phyloP scores from a whole-genome alignment of 2,329 filamentous ascomycete genomes.

The Xylaria sp. region DNA sequence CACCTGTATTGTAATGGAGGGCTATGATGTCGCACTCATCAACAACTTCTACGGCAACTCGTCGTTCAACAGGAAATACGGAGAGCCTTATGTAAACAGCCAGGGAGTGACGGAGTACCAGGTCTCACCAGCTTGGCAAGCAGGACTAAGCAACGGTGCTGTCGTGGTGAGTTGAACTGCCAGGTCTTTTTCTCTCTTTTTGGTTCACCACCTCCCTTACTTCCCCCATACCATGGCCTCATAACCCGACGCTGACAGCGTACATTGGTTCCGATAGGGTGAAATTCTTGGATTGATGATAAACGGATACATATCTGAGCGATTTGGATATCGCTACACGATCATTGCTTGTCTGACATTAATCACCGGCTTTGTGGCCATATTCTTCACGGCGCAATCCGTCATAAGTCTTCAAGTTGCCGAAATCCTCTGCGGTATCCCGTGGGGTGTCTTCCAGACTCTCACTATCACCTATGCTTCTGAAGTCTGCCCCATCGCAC shows the following conservation, averaged over 20 bases:
- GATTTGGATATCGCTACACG: slow-evolving; percentile 74
- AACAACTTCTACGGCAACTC: slow-evolving; percentile 79
- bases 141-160: slow-evolving; percentile 66
- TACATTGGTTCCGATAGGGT: slow-evolving; percentile 52
- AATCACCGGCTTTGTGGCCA: slow-evolving; percentile 67
- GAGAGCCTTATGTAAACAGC: slow-evolving; percentile 54
- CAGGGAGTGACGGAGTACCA: slow-evolving; percentile 59
- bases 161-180: slow-evolving; percentile 46
- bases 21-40: slow-evolving; percentile 83
- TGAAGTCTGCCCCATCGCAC: slow-evolving; percentile 77
- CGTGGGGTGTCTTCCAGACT: slow-evolving; percentile 70
- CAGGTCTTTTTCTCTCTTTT: neutral
- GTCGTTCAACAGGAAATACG: slow-evolving; percentile 69
- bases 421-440: slow-evolving; percentile 72
- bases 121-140: slow-evolving; percentile 71
- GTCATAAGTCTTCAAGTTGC: slow-evolving; percentile 68
- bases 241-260: slow-evolving; percentile 11
- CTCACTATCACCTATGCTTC: slow-evolving; percentile 74
- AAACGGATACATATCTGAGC: slow-evolving; percentile 73
- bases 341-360: slow-evolving; percentile 67
- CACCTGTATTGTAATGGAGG: slow-evolving; percentile 93
- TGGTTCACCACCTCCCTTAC: too few relatives aligned
- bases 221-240: too few relatives aligned
- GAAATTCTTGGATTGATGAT: slow-evolving; percentile 74
- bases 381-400: slow-evolving; percentile 73